Conservation (phyloP, 2,329 filamentous ascomycete species). For the Colletotrichum graminicola region DNA sequence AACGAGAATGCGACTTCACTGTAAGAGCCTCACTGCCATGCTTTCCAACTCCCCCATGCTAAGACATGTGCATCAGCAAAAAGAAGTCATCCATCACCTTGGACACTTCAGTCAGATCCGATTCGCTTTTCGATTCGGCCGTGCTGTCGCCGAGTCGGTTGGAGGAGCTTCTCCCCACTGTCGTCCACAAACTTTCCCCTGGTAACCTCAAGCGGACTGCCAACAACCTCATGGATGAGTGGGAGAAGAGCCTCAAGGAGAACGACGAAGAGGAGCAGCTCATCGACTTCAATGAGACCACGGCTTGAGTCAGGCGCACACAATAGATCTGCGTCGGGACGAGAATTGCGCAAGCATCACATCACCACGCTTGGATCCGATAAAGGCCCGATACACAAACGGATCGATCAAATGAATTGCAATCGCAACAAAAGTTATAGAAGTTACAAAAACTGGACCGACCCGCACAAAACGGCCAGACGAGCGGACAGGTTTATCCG, state of each 20-base stretch:
- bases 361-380: slow-evolving; percentile 1
- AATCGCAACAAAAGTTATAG: slow-evolving; percentile 26
- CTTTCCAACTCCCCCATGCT: slow-evolving; percentile 28
- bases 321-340: not conserved
- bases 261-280: slow-evolving; percentile 31
- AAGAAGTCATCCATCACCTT: slow-evolving; percentile 49
- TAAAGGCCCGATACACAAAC: slow-evolving; percentile 8
- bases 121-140: slow-evolving; percentile 28
- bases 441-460: slow-evolving; percentile 28
- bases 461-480: slow-evolving; percentile 30
- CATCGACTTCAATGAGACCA: slow-evolving; percentile 40
- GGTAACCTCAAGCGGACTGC: slow-evolving; percentile 85
- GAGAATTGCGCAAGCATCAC: not conserved
- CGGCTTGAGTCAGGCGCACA: slow-evolving; percentile 22
- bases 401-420: slow-evolving; percentile 13
- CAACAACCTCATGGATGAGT: slow-evolving; percentile 89
- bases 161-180: slow-evolving; percentile 74
- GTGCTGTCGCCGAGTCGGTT: slow-evolving; percentile 57
- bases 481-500: slow-evolving; percentile 27
- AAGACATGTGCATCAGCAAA: slow-evolving; percentile 47
- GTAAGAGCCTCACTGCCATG: slow-evolving; percentile 55
- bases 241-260: slow-evolving; percentile 78
- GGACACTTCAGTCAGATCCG: slow-evolving; percentile 45
- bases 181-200: slow-evolving; percentile 78
- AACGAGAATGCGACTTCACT: slow-evolving; percentile 59